These are phyloP conservation scores for Thalassiosira mediterranea DNA, from an alignment of 352 stramenopile species.

Conservation along the genomic window DNA sequence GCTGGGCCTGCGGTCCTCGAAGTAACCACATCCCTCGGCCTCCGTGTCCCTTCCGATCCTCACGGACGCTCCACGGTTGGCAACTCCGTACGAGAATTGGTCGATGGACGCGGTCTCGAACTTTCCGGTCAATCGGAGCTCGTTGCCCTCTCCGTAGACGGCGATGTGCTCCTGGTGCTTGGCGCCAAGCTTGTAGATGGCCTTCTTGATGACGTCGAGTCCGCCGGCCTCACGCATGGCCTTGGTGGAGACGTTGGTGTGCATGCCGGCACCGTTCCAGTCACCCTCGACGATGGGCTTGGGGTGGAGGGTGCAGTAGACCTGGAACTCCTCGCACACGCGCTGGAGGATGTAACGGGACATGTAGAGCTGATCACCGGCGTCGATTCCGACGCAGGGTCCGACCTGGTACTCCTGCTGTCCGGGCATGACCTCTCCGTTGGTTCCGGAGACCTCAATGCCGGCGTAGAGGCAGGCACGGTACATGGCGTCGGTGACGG, in stretches of 20 bases:
- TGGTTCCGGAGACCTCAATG: constrained; percentile 95
- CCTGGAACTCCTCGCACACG: constrained; percentile 96
- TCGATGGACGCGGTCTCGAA: constrained; percentile 96
- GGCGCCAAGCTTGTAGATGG: constrained; percentile 96
- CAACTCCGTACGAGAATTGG: constrained; percentile 95
- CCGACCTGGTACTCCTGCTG: constrained; percentile 98
- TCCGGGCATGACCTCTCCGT: constrained; percentile 97
- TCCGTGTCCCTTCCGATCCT: constrained; percentile 91
- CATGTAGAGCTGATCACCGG: constrained; percentile 96
- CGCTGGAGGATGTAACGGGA: constrained; percentile 95
- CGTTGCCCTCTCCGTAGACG: constrained; percentile 95
- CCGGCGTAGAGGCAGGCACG: constrained; percentile 93
- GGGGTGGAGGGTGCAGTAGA: constrained; percentile 96
- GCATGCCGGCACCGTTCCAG: constrained; percentile 95
- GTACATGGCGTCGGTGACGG: constrained; percentile 95
- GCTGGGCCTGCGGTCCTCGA: constrained; percentile 95
- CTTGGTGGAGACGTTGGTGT: constrained; percentile 97
- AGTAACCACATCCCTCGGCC: constrained; percentile 91
- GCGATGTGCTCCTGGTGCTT: constrained; percentile 97
- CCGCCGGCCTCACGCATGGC: constrained; percentile 93
- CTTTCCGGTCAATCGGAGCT: constrained; percentile 93
- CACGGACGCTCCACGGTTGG: constrained; percentile 94
- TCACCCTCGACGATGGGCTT: constrained; percentile 96
- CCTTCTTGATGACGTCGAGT: constrained; percentile 93
- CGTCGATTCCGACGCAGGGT: constrained; percentile 94